Percentiles rank a stretch among this genome's conserved stretches.
These are phyloP conservation scores for Ogataea paraovalis DNA, from an alignment of 805 yeast species.

Conservation along the genomic window DNA sequence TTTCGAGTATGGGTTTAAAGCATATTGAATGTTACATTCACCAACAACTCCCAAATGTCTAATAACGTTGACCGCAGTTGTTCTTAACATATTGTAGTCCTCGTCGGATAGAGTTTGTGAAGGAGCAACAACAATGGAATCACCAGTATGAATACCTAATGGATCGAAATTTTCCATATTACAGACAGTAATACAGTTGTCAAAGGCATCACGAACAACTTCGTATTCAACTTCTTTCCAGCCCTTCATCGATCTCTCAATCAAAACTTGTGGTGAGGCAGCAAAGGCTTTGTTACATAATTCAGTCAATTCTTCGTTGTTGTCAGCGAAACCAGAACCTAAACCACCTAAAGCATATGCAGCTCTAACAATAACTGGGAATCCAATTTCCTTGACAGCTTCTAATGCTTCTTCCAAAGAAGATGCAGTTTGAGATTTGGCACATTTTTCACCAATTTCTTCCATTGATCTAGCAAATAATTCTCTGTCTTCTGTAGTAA, in stretches of 20 bases:
- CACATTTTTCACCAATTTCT: conserved; percentile 93
- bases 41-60: conserved; percentile 99
- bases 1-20: conserved; percentile 91
- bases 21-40: conserved; percentile 97
- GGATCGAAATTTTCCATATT: conserved; percentile 99
- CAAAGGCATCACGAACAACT: conserved; percentile 94
- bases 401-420: conserved; percentile 74
- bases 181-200: conserved; percentile 97
- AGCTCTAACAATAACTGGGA: conserved; percentile 95
- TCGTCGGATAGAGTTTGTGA: conserved; percentile 96
- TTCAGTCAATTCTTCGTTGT: conserved; percentile 77
- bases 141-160: conserved; percentile 97
- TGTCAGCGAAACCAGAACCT: conserved; percentile 94
- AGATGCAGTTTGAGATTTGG: conserved; percentile 83
- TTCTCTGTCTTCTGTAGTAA: conserved; percentile 98
- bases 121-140: conserved; percentile 98
- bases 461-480: conserved; percentile 92
- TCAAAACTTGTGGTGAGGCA: conserved; percentile 90
- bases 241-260: conserved; percentile 95
- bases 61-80: conserved; percentile 95
- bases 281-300: conserved; percentile 87
- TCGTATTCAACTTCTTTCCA: conserved; percentile 99
- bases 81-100: conserved; percentile 95
- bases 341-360: conserved; percentile 97
- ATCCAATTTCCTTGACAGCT: conserved; percentile 72